Evolutionary conservation across 805 yeast genomes (phyloP).

Genomic region (Zygoascus biomembranicola): DNA sequence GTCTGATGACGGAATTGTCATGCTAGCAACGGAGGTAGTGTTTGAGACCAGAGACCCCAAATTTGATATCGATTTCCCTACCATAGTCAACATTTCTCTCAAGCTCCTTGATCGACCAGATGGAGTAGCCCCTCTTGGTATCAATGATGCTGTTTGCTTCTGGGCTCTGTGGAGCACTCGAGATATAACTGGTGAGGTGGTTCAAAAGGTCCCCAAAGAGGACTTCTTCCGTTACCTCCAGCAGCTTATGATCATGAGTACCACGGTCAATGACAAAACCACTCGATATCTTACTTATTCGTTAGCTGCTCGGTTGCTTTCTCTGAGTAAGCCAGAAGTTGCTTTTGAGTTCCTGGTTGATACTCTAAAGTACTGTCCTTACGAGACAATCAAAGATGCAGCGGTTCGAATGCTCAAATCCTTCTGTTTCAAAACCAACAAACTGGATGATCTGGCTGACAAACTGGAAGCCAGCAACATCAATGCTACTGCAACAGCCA

Average conservation of each 20-base stretch:
- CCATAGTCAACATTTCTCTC: slow-evolving; percentile 15
- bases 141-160: slow-evolving; percentile 28
- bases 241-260: slow-evolving; percentile 32
- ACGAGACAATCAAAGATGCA: slow-evolving; percentile 49
- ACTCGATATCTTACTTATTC: slow-evolving; percentile 44
- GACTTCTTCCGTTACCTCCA: slow-evolving; percentile 34
- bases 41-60: slow-evolving; percentile 18
- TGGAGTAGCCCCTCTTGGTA: slow-evolving; percentile 24
- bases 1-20: slow-evolving; percentile 26
- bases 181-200: slow-evolving; percentile 17
- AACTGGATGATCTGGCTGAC: slow-evolving; percentile 3
- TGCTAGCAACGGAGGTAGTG: slow-evolving; percentile 27
- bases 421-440: slow-evolving; percentile 25
- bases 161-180: slow-evolving; percentile 27
- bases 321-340: slow-evolving; percentile 46
- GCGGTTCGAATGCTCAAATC: slow-evolving; percentile 64
- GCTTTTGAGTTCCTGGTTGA: slow-evolving; percentile 57
- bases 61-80: slow-evolving; percentile 11
- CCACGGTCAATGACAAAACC: slow-evolving; percentile 31
- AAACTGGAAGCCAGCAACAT: slow-evolving; percentile 4
- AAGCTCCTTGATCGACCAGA: slow-evolving; percentile 14
- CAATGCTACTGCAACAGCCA: neutral
- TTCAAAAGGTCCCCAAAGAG: slow-evolving; percentile 25
- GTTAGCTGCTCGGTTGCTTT: slow-evolving; percentile 54
- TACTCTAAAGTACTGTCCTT: slow-evolving; percentile 59